Conservation (phyloP, 345 rosid genomes). For the Eucalyptus sideroxylon region DNA sequence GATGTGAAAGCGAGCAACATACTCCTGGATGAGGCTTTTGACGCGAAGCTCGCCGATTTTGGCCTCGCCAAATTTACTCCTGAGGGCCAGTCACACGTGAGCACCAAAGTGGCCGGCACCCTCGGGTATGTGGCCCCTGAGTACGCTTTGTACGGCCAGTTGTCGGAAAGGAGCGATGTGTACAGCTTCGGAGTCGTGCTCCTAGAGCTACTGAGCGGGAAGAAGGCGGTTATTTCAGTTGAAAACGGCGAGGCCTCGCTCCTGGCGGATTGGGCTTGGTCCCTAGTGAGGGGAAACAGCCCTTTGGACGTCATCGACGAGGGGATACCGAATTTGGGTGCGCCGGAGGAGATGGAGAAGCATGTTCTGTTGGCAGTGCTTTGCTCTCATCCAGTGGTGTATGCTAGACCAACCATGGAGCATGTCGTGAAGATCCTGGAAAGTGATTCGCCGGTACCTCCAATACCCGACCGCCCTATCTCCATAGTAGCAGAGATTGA, state of each 20-base stretch:
- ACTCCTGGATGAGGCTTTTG: slow-evolving; percentile 69
- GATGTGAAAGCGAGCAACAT: slow-evolving; percentile 80
- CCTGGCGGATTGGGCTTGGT: slow-evolving; percentile 86
- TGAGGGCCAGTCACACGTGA: slow-evolving; percentile 64
- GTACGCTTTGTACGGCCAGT: slow-evolving; percentile 70
- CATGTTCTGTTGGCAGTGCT: slow-evolving; percentile 65
- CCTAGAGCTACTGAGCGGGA: slow-evolving; percentile 75
- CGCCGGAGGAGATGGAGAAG: slow-evolving; percentile 57
- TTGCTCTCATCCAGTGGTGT: slow-evolving; percentile 77
- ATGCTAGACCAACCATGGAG: slow-evolving; percentile 83
- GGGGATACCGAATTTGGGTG: slow-evolving; percentile 44
- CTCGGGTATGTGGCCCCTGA: slow-evolving; percentile 93
- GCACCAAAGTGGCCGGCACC: slow-evolving; percentile 85
- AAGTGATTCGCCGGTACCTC: slow-evolving; percentile 48
- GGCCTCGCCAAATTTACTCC: slow-evolving; percentile 82
- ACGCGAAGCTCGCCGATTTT: slow-evolving; percentile 71
- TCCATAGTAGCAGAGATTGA: slow-evolving; percentile 40
- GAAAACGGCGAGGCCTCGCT: slow-evolving; percentile 47
- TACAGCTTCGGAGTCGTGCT: slow-evolving; percentile 82
- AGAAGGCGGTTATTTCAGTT: slow-evolving; percentile 36
- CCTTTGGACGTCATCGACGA: slow-evolving; percentile 55
- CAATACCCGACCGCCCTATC: slow-evolving; percentile 64
- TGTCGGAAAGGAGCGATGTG: slow-evolving; percentile 75
- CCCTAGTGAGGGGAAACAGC: slow-evolving; percentile 40
- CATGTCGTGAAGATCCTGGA: slow-evolving; percentile 83